Base-by-base conservation (phyloP, 2,329 filamentous ascomycete species). In the Neurospora sp. region DNA sequence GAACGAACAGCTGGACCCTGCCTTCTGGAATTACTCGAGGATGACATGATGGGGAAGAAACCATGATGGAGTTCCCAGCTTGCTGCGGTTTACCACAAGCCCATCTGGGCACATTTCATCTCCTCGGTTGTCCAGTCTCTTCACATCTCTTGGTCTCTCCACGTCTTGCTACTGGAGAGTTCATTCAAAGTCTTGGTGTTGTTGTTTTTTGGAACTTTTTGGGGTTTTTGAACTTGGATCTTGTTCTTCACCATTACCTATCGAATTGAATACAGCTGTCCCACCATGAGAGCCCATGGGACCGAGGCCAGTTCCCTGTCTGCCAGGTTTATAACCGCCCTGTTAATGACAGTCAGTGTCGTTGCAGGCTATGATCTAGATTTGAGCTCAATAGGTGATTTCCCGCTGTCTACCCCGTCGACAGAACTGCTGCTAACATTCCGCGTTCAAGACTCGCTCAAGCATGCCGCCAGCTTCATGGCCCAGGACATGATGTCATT, bases 391-490 rank as follows among this genome's bases (percentile, higher is more conserved):
- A 72, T 68, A 66, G 74, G 75, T 77, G 68, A 72, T 72, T 28
- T 8, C 23, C 15, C 23, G 11, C 17, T 8, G 19, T 8, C 15
- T 8, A 12, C 6, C 39, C 33, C 57, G 33, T 66, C 17, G 4
- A 33, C 66, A 17, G 15, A 40, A 23, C 43, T 37, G 39, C 5
- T 65, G 2, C 57, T 69, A 83, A 88, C 8, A 81, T 36, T 89
- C 93, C 74, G 10, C 8, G 15, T 23, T 93, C 92, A 71, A 88
- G 86, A 82, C 62, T 87, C 85, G 1, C 77, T 88, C 71, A 83
- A 80, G 70, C 76, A 78, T 43, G 80, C 84, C 11, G 81, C 86
- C 15, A 84, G 83, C 71, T 79, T 82, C 66, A 83, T 88, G 78
- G 81, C 85, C 1, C 79, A 81, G 57, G 85, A 87, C 74, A 80